Evolutionary conservation across 306 rosid species (phyloP).

Genomic region (Gastrolobium villosum): DNA sequence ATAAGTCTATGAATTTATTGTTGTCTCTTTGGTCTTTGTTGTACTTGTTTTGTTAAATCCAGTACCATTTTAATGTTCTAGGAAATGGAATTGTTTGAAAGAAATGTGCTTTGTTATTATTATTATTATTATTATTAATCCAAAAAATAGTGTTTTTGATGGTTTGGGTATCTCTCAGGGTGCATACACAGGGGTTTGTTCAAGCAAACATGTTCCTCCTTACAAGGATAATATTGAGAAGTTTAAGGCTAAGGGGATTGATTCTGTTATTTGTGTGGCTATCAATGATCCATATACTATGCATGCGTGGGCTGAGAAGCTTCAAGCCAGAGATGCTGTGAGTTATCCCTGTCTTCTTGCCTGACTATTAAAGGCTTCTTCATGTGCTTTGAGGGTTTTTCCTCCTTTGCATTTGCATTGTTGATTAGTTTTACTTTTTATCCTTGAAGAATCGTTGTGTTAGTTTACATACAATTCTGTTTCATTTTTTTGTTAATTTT

Average conservation of each 20-base stretch:
- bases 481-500: background rate
- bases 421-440: background rate
- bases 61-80: background rate
- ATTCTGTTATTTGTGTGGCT: conserved; percentile 88
- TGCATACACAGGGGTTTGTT: conserved; percentile 96
- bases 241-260: conserved; percentile 82
- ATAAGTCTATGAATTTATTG: background rate
- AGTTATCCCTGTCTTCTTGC: conserved; percentile 46
- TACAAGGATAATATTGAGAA: conserved; percentile 79
- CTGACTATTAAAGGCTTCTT: conserved; percentile 29
- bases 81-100: conserved; percentile 39
- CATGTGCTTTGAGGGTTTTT: background rate
- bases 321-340: conserved; percentile 84
- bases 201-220: conserved; percentile 88
- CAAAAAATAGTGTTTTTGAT: conserved; percentile 1
- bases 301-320: conserved; percentile 90
- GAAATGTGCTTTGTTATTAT: background rate
- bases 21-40: conserved; percentile 3
- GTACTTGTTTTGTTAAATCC: conserved; percentile 4
- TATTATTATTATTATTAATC: background rate
- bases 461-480: conserved; percentile 10
- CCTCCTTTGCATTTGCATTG: background rate
- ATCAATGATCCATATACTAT: conserved; percentile 84
- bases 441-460: conserved; percentile 6
- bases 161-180: conserved; percentile 64